phyloP scores from a whole-genome alignment of 2,329 filamentous ascomycete genomes.

The Phaeosphaeriaceae sp. region DNA sequence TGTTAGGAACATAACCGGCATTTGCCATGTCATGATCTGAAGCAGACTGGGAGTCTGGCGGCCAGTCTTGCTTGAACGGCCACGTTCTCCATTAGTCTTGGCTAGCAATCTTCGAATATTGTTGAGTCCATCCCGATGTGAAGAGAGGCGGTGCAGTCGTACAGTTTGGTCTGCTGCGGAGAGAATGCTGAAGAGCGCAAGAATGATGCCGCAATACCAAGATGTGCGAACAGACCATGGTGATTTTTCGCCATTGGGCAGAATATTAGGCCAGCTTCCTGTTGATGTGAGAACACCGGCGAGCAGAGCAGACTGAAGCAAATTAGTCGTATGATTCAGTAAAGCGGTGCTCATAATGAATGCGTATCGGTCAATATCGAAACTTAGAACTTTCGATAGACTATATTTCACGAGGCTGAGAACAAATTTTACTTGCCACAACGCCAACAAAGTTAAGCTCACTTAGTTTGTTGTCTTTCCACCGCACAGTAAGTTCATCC shows the following conservation, averaged over 20 bases:
- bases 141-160: slow-evolving; percentile 51
- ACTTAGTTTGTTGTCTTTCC: slow-evolving; percentile 50
- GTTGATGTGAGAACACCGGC: slow-evolving; percentile 52
- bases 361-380: too few species aligned
- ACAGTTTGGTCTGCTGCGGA: slow-evolving; percentile 53
- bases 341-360: too few species aligned
- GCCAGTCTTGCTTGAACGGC: slow-evolving; percentile 24
- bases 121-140: slow-evolving; percentile 47
- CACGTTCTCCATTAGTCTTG: slow-evolving; percentile 29
- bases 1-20: slow-evolving; percentile 47
- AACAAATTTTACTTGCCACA: slow-evolving; percentile 37
- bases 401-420: not conserved
- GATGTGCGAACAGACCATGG: slow-evolving; percentile 52
- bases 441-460: slow-evolving; percentile 53
- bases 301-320: slow-evolving; percentile 43
- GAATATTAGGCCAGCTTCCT: slow-evolving; percentile 52
- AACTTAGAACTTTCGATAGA: too few species aligned
- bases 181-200: slow-evolving; percentile 59
- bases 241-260: slow-evolving; percentile 44
- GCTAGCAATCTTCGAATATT: slow-evolving; percentile 47
- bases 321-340: not conserved
- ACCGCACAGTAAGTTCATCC: slow-evolving; percentile 46
- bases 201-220: slow-evolving; percentile 55
- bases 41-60: slow-evolving; percentile 29
- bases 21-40: slow-evolving; percentile 48